Evolutionary conservation across 345 rosid species (phyloP).

Genomic region (Microcos paniculata): DNA sequence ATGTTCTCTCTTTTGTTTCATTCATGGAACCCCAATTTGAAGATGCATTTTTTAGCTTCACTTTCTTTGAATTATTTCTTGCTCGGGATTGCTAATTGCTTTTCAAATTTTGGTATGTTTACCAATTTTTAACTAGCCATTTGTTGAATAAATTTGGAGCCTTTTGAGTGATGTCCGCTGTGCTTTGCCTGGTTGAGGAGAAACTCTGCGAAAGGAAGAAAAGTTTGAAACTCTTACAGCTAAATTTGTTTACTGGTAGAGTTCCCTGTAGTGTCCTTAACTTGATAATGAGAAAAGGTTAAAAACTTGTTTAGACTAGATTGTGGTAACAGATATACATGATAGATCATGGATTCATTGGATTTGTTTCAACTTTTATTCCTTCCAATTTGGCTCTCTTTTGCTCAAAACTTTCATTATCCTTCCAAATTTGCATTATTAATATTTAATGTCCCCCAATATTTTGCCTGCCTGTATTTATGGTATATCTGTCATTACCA

Average conservation of each 20-base stretch:
- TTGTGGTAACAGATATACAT: background rate
- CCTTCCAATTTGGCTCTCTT: background rate
- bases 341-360: background rate
- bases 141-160: background rate
- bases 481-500: background rate
- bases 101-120: background rate
- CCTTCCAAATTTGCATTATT: background rate
- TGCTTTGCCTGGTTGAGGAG: background rate
- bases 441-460: background rate
- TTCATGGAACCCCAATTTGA: background rate
- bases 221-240: background rate
- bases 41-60: background rate
- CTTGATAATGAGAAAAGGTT: background rate
- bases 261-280: background rate
- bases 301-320: too few species aligned
- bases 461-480: background rate
- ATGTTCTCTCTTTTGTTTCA: background rate
- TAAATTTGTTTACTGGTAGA: background rate
- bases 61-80: background rate
- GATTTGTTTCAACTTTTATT: background rate
- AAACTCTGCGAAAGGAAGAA: conserved; percentile 5
- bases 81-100: background rate
- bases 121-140: background rate
- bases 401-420: background rate
- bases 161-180: background rate